Conservation (phyloP, 148 eudicot species). For the Fagopyrum esculentum region DNA sequence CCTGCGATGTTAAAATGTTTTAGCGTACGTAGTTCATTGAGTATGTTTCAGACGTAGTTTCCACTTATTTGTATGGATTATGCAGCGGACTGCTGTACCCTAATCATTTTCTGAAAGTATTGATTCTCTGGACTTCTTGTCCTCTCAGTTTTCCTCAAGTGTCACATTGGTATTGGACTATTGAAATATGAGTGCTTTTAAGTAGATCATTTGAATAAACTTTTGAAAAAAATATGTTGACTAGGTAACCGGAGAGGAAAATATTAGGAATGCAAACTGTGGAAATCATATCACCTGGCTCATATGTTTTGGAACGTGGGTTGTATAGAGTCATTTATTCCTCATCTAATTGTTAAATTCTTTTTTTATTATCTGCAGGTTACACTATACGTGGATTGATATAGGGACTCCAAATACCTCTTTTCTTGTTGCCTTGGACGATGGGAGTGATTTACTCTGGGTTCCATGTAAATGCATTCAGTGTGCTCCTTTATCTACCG, state of each 20-base stretch:
- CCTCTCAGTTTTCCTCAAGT: neutral
- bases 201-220: neutral
- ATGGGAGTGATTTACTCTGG: slow-evolving; percentile 92
- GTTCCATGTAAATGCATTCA: slow-evolving; percentile 90
- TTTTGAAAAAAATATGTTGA: neutral
- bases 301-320: neutral
- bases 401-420: slow-evolving; percentile 77
- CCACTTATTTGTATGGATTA: neutral
- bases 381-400: slow-evolving; percentile 90
- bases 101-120: neutral
- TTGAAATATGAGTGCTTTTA: neutral
- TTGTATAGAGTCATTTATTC: neutral
- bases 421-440: slow-evolving; percentile 89
- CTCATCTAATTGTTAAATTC: neutral
- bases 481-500: slow-evolving; percentile 83
- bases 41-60: neutral
- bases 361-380: slow-evolving; percentile 39
- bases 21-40: neutral
- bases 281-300: neutral
- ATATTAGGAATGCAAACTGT: neutral
- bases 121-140: neutral
- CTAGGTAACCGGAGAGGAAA: neutral
- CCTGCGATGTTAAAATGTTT: neutral
- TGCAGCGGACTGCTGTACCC: neutral
- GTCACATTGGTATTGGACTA: neutral